phyloP scores from a whole-genome alignment of 1,139 yeast genomes.

The Protomyces inundatus region DNA sequence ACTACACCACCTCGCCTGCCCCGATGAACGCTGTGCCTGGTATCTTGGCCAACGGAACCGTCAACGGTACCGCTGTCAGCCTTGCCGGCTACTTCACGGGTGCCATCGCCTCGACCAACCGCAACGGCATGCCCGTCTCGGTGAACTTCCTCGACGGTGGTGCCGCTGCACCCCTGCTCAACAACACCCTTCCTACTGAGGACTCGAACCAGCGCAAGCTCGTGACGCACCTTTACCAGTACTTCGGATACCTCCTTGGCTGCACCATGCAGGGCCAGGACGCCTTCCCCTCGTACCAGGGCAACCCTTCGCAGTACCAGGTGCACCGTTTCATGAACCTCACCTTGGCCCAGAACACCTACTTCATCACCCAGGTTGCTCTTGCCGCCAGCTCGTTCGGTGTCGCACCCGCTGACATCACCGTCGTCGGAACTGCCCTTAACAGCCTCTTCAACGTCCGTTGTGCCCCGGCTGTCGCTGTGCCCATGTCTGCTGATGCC shows the following conservation, averaged over 20 bases:
- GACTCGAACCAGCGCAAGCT: slow-evolving; percentile 21
- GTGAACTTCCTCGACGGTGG: slow-evolving; percentile 24
- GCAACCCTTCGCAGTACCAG: slow-evolving; percentile 16
- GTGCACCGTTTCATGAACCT: slow-evolving; percentile 24
- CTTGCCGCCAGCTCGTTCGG: slow-evolving; percentile 20
- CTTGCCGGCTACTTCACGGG: slow-evolving; percentile 17
- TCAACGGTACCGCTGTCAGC: slow-evolving; percentile 21
- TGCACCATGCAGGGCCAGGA: slow-evolving; percentile 18
- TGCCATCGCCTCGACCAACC: slow-evolving; percentile 6
- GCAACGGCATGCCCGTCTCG: slow-evolving; percentile 10
- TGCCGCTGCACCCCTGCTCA: slow-evolving; percentile 18
- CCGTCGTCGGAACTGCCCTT: slow-evolving; percentile 15
- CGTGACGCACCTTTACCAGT: slow-evolving; percentile 23
- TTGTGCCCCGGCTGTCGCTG: slow-evolving; percentile 5
- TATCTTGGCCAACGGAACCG: slow-evolving; percentile 16
- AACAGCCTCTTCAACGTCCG: slow-evolving; percentile 16
- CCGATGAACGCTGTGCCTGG: slow-evolving; percentile 24
- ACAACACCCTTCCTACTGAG: slow-evolving; percentile 19
- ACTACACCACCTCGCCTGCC: slow-evolving; percentile 20
- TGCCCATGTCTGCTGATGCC: slow-evolving; percentile 18
- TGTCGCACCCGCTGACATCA: slow-evolving; percentile 16
- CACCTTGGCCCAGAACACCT: slow-evolving; percentile 20
- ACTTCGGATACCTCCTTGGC: slow-evolving; percentile 20
- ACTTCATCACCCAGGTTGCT: slow-evolving; percentile 19
- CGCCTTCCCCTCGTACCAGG: slow-evolving; percentile 18